Percentiles rank a stretch among this genome's conserved stretches.
Evolutionary conservation across 2,329 filamentous ascomycete genomes (phyloP).

Genomic region (Colletotrichum lindemuthianum): DNA sequence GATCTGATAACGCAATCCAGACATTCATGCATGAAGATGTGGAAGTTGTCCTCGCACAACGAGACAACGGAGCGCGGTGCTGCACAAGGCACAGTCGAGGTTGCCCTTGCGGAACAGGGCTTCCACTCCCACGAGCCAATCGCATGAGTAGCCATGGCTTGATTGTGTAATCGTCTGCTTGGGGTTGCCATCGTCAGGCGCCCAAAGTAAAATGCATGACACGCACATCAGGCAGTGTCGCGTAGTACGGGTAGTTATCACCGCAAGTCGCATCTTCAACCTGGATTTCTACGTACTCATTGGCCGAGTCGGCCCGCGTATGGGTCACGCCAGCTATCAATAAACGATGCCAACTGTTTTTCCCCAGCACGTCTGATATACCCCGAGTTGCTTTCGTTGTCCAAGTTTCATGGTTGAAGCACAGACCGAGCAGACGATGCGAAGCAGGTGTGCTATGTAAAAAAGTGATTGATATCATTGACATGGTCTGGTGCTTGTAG

Average conservation of each 20-base stretch:
- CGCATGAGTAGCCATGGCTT: background rate
- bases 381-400: no score
- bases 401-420: no score
- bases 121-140: background rate
- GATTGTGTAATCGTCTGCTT: background rate
- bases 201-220: slow-evolving; percentile 11
- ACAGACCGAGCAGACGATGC: no score
- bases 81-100: background rate
- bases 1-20: slow-evolving; percentile 14
- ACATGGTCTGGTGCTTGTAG: no score
- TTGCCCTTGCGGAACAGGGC: no score
- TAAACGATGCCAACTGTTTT: background rate
- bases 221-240: slow-evolving; percentile 20
- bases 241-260: slow-evolving; percentile 9
- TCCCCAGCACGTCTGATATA: no score
- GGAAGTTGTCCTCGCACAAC: background rate
- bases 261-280: background rate
- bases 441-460: no score
- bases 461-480: no score
- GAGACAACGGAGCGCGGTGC: background rate
- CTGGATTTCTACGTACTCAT: background rate
- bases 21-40: background rate
- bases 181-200: background rate
- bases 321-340: background rate
- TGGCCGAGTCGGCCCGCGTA: background rate